Conservation (phyloP, 306 rosid genomes). For the Acacia crassicarpa region DNA sequence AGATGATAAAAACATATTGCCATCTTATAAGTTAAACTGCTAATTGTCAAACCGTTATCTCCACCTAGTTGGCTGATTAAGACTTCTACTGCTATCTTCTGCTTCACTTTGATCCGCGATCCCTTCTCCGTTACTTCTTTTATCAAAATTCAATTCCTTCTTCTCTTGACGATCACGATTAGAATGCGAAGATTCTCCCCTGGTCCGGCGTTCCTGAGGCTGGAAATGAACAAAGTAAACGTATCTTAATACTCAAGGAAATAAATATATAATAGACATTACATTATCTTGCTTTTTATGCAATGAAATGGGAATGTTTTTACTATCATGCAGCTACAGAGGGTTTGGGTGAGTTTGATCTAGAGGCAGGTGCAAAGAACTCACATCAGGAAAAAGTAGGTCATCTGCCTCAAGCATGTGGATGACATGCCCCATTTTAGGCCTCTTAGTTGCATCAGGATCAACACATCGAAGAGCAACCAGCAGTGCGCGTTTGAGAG, state of each 20-base stretch:
- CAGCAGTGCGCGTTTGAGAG: slow-evolving; percentile 80
- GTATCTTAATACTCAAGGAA: not conserved
- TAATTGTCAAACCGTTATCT: slow-evolving; percentile 48
- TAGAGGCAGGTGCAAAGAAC: slow-evolving; percentile 18
- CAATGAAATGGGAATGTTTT: not conserved
- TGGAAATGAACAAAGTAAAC: not conserved
- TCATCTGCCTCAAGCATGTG: slow-evolving; percentile 99
- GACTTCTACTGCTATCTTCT: slow-evolving; percentile 49
- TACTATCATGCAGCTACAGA: not conserved
- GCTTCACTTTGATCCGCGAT: slow-evolving; percentile 51
- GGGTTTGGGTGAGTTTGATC: not conserved
- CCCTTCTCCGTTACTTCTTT: slow-evolving; percentile 44
- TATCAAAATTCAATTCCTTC: slow-evolving; percentile 40
- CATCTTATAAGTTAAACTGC: slow-evolving; percentile 44
- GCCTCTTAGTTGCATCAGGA: slow-evolving; percentile 94
- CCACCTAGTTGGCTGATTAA: slow-evolving; percentile 54
- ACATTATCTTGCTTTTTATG: not conserved
- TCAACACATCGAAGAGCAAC: slow-evolving; percentile 93
- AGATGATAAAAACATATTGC: slow-evolving; percentile 25
- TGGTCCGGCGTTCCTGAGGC: slow-evolving; percentile 59
- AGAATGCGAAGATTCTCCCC: slow-evolving; percentile 55
- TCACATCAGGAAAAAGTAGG: slow-evolving; percentile 64
- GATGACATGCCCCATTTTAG: slow-evolving; percentile 95
- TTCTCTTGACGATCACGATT: slow-evolving; percentile 44
- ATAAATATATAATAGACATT: no score